Conservation (phyloP, 176 grass and related monocot species). For the bread wheat (Triticum aestivum) region IWGSC_CS_RefSeq_v2.1 NC_057808.1:74564973-74565472, state of each 20-base stretch:
- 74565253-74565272: conserved; percentile 56
- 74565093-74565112: conserved; percentile 49
- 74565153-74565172: neutral
- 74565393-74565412: conserved; percentile 24
- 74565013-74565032: conserved; percentile 52
- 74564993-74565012: conserved; percentile 61
- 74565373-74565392: conserved; percentile 55
- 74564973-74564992: conserved; percentile 42
- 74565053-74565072: conserved; percentile 44
- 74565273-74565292: conserved; percentile 53
- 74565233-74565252: conserved; percentile 38
- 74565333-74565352: conserved; percentile 58
- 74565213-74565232: neutral
- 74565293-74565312: conserved; percentile 55
- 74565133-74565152: neutral
- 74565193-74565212: conserved; percentile 41
- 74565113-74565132: neutral
- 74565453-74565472: conserved; percentile 69
- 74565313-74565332: conserved; percentile 62
- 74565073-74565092: conserved; percentile 59
- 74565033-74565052: conserved; percentile 41
- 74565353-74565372: neutral
- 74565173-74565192: conserved; percentile 53
- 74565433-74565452: conserved; percentile 48
- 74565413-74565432: conserved; percentile 56